A percentile compares a stretch with the other conserved stretches of the same genome.
These are phyloP conservation scores for Calocera cornea DNA, from an alignment of 768 basidiomycete species.

Conservation along the genomic window DNA sequence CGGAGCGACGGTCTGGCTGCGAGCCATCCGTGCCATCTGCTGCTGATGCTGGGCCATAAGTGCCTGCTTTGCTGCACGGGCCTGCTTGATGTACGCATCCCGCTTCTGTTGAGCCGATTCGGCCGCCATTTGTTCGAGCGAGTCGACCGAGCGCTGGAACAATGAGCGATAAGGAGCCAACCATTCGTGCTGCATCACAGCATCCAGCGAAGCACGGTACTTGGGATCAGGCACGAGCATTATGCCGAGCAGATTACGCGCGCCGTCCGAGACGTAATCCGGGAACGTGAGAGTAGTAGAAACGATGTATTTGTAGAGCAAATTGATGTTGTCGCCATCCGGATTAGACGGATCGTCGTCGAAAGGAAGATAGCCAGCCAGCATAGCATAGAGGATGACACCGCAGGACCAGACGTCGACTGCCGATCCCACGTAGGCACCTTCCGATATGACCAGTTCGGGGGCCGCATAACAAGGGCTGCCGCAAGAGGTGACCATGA, in stretches of 20 bases:
- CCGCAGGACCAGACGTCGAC: constrained; percentile 98
- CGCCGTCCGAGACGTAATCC: constrained; percentile 78
- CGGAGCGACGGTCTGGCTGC: constrained; percentile 37
- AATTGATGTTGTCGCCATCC: constrained; percentile 98
- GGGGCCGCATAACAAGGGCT: constrained; percentile 97
- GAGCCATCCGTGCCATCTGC: constrained; percentile 35
- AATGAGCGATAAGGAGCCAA: constrained; percentile 46
- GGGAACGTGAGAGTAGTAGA: constrained; percentile 94
- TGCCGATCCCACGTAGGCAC: constrained; percentile 89
- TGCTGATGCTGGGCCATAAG: constrained; percentile 15
- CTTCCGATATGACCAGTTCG: constrained; percentile 93
- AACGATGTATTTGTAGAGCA: constrained; percentile 96
- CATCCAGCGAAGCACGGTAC: constrained; percentile 56
- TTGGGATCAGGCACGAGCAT: constrained; percentile 94
- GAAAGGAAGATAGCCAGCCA: constrained; percentile 95
- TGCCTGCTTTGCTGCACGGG: constrained; percentile 14
- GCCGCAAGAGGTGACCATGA: constrained; percentile 97
- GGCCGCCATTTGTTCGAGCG: constrained; percentile 67
- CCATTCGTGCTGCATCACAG: constrained; percentile 85
- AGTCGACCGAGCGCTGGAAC: constrained; percentile 60
- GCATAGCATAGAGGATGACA: constrained; percentile 93
- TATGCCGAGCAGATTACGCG: constrained; percentile 66
- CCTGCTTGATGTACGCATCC: constrained; percentile 65
- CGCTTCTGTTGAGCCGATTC: constrained; percentile 77
- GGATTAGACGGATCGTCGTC: constrained; percentile 98